phyloP scores from a whole-genome alignment of 768 basidiomycete species.

The Antrodiella citrinella region DNA sequence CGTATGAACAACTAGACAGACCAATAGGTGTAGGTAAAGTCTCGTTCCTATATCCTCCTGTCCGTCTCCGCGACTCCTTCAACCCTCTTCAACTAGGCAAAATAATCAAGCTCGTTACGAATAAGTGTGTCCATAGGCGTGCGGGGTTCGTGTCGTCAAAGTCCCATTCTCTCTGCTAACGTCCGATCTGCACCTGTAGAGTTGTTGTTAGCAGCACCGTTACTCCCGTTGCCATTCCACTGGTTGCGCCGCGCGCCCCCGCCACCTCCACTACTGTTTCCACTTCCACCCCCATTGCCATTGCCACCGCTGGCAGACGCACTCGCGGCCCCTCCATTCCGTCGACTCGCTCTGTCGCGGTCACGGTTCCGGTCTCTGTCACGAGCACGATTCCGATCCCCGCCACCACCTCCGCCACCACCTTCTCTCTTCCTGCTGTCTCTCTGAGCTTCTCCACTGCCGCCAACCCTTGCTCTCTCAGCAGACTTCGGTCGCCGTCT shows the following conservation, averaged over 20 bases:
- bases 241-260: constrained; percentile 29
- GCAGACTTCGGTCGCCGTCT: constrained; percentile 36
- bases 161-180: constrained; percentile 79
- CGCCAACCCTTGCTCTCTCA: constrained; percentile 19
- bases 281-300: constrained; percentile 19
- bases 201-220: neutral
- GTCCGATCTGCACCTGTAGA: constrained; percentile 54
- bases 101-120: neutral
- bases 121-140: neutral
- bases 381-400: constrained; percentile 12
- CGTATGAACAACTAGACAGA: constrained; percentile 19
- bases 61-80: neutral
- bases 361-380: constrained; percentile 31
- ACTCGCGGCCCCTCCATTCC: constrained; percentile 25
- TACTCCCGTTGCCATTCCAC: constrained; percentile 23
- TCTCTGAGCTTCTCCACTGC: constrained; percentile 17
- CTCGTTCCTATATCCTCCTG: constrained; percentile 1
- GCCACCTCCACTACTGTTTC: constrained; percentile 13
- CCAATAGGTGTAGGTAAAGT: constrained; percentile 6
- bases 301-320: constrained; percentile 26
- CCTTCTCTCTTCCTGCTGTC: constrained; percentile 32
- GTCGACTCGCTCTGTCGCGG: constrained; percentile 21
- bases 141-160: constrained; percentile 32
- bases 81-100: neutral
- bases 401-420: constrained; percentile 30